phyloP scores from a whole-genome alignment of 2,329 filamentous ascomycete genomes.

The Colletotrichum tamarilloi region DNA sequence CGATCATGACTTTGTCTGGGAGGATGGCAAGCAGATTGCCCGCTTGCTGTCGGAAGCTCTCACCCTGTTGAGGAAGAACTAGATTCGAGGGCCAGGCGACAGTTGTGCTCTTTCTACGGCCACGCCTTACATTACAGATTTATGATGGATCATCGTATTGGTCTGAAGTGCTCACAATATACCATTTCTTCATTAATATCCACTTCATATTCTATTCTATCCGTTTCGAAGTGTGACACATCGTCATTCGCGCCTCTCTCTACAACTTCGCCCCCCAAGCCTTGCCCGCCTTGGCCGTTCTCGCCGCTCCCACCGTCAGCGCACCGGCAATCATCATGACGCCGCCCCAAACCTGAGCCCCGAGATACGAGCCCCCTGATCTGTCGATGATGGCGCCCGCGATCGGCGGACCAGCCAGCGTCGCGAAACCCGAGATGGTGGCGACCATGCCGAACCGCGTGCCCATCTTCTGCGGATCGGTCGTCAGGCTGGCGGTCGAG shows the following conservation, averaged over 20 bases:
- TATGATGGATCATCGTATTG: background rate
- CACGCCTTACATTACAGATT: background rate
- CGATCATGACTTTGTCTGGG: conserved; percentile 73
- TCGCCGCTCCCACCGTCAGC: conserved; percentile 45
- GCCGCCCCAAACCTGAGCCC: conserved; percentile 60
- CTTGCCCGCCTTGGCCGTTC: conserved; percentile 49
- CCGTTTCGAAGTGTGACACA: background rate
- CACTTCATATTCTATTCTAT: background rate
- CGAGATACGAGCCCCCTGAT: conserved; percentile 51
- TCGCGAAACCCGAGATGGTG: conserved; percentile 53
- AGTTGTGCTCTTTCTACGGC: background rate
- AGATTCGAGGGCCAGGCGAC: background rate
- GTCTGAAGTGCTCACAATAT: conserved; percentile 4
- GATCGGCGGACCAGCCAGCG: conserved; percentile 56
- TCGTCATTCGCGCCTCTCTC: background rate
- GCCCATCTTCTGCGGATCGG: conserved; percentile 56
- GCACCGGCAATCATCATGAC: conserved; percentile 50
- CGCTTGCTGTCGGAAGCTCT: conserved; percentile 51
- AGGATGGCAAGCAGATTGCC: conserved; percentile 67
- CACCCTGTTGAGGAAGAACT: conserved; percentile 12
- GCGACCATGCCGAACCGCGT: conserved; percentile 59
- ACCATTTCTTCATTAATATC: background rate
- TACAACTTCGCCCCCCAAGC: conserved; percentile 49
- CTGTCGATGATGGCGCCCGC: conserved; percentile 57
- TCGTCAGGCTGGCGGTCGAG: conserved; percentile 54